Conservation (phyloP, 1,284 basidiomycete species). For the Earliella scabrosa region DNA sequence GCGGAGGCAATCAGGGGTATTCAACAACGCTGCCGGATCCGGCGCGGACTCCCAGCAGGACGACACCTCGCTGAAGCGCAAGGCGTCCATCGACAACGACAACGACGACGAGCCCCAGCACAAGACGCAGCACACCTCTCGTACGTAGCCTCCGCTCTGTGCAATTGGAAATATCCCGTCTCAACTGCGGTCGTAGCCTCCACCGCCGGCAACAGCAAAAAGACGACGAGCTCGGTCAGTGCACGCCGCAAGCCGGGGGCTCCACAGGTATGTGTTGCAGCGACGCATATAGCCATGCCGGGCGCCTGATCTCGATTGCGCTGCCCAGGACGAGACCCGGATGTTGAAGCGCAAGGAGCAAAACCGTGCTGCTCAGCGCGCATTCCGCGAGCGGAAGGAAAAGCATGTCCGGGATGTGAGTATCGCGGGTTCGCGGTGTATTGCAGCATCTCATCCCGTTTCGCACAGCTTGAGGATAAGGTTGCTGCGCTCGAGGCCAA, state of each 20-base stretch:
- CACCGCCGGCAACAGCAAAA: constrained; percentile 17
- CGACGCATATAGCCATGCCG: neutral
- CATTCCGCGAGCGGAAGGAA: constrained; percentile 86
- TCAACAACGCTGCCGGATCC: constrained; percentile 21
- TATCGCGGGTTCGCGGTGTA: constrained; percentile 22
- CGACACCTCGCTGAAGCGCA: constrained; percentile 65
- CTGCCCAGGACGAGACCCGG: constrained; percentile 67
- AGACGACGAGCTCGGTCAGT: constrained; percentile 33
- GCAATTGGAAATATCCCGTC: constrained; percentile 4
- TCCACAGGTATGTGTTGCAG: constrained; percentile 33
- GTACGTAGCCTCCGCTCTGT: constrained; percentile 18
- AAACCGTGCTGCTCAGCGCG: constrained; percentile 84
- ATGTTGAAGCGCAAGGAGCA: constrained; percentile 85
- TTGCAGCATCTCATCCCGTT: constrained; percentile 4
- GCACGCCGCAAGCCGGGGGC: constrained; percentile 47
- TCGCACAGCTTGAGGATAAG: constrained; percentile 76
- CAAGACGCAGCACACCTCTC: constrained; percentile 63
- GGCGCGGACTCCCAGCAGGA: constrained; percentile 34
- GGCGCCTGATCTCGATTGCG: too few relatives aligned
- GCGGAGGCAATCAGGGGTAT: constrained; percentile 38
- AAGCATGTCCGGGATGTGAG: constrained; percentile 88
- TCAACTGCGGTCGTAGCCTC: constrained; percentile 18
- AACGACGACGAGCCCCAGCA: constrained; percentile 59
- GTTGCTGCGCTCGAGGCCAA: constrained; percentile 79
- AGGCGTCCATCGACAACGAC: constrained; percentile 65